Percentiles rank a stretch among this genome's conserved stretches.
Evolutionary conservation across 108 stramenopile genomes (phyloP).

Genomic region (Skeletonema menzelii): DNA sequence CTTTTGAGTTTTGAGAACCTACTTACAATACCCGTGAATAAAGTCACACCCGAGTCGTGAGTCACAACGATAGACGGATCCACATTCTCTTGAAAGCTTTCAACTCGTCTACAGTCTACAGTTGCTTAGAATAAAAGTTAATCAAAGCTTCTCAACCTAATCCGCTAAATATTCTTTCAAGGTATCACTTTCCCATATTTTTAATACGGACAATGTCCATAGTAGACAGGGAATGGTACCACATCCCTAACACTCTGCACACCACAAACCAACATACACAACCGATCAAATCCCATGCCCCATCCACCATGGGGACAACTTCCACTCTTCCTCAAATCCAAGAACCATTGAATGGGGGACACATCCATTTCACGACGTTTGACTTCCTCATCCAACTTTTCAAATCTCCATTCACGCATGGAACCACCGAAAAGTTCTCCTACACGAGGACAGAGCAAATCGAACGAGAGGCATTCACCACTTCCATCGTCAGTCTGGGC

Average conservation of each 20-base stretch:
- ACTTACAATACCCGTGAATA: too few species aligned
- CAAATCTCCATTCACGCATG: constrained; percentile 88
- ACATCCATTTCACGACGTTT: constrained; percentile 70
- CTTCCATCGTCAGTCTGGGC: constrained; percentile 84
- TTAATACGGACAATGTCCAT: constrained; percentile 88
- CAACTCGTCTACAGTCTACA: neutral
- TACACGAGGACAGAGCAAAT: constrained; percentile 88
- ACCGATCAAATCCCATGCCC: constrained; percentile 95
- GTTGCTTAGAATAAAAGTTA: neutral
- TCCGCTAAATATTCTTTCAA: neutral
- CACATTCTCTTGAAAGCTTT: neutral
- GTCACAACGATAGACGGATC: too few species aligned
- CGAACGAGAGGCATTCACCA: constrained; percentile 90
- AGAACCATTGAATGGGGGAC: constrained; percentile 86
- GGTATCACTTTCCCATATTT: neutral
- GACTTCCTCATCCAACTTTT: constrained; percentile 73
- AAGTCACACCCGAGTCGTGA: too few species aligned
- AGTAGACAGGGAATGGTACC: constrained; percentile 94
- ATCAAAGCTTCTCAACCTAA: neutral
- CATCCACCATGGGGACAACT: constrained; percentile 94
- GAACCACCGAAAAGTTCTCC: constrained; percentile 95
- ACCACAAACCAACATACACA: constrained; percentile 86
- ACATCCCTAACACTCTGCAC: constrained; percentile 93
- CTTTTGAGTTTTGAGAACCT: too few species aligned
- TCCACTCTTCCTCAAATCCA: constrained; percentile 90